Percentiles rank a stretch among this genome's conserved stretches.
Conservation (phyloP, 1,284 basidiomycete species). For the Phellinidium pouzarii region DNA sequence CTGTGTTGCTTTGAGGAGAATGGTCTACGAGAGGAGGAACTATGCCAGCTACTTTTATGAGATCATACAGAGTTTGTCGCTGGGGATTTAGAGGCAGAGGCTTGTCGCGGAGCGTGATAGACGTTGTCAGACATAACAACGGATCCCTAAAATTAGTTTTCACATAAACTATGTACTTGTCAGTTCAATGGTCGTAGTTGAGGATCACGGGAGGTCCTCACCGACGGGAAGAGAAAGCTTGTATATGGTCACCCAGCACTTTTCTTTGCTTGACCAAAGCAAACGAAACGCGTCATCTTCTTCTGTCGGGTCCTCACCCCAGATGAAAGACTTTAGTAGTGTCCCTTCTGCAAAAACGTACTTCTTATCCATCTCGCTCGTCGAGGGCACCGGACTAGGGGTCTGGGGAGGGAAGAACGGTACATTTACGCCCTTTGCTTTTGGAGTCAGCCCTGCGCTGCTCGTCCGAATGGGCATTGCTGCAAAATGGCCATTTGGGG, state of each 20-base stretch:
- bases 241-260: slow-evolving; percentile 72
- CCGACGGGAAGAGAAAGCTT: slow-evolving; percentile 67
- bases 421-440: slow-evolving; percentile 28
- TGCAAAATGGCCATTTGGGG: slow-evolving; percentile 33
- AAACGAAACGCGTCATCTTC: slow-evolving; percentile 54
- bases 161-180: slow-evolving; percentile 51
- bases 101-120: slow-evolving; percentile 71
- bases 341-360: slow-evolving; percentile 77
- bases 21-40: slow-evolving; percentile 21
- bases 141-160: slow-evolving; percentile 67
- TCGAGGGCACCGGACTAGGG: slow-evolving; percentile 67
- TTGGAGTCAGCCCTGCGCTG: slow-evolving; percentile 20
- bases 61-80: slow-evolving; percentile 44
- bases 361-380: slow-evolving; percentile 58
- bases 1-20: background rate
- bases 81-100: slow-evolving; percentile 46
- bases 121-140: slow-evolving; percentile 73
- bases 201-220: slow-evolving; percentile 34
- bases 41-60: slow-evolving; percentile 34
- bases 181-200: slow-evolving; percentile 6
- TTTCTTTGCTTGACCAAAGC: slow-evolving; percentile 50
- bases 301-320: slow-evolving; percentile 52
- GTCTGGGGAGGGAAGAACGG: slow-evolving; percentile 67
- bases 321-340: slow-evolving; percentile 59
- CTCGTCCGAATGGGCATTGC: slow-evolving; percentile 34